Evolutionary conservation across 805 yeast species (phyloP), one percentile per base, ranked within the genome.

Genomic region (Cyberlindnera sargentensis): DNA sequence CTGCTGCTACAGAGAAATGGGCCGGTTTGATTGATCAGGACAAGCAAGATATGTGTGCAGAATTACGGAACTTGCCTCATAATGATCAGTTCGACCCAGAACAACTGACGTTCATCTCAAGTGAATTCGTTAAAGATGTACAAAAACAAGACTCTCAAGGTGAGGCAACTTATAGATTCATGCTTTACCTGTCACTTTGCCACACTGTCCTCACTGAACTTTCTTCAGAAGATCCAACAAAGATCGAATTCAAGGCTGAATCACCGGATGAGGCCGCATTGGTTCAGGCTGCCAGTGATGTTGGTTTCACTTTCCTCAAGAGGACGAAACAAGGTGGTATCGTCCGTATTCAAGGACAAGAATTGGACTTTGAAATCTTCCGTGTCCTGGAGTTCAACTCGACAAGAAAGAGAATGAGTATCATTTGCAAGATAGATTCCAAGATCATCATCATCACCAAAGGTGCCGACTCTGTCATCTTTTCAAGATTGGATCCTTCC

Each of bases 191-290:
- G 35, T 84, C 90, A 0, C 66, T 84, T 28, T 84, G 95, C 65
- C 93, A 84, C 56, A 79, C 89, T 37, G 91, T 84, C 10, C 62
- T 84, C 37, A 76, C 81, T n/a, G 95, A 84, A 53, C 75, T 77
- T 33, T 77, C 78, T 41, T 78, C 76, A 28, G 72, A 73, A 23
- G 68, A 76, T 50, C 80, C 86, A 2, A 68, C 67, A 1, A 79
- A 73, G 46, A 52, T 74, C 42, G 72, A 75, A 25, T 67, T 83
- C 39, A 80, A 81, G 53, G 93, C 93, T 0, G 91, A 84, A 59
- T 80, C 88, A n/a, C 95, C 95, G 0, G 95, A 84, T 69, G 95
- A 84, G 63, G 89, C 90, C 31, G 93, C 95, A 0, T 70, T 84
- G 42, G 95, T 84, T 6, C 80, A 79, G 8, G 84, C 91, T 24